phyloP scores from a whole-genome alignment of 2,329 filamentous ascomycete genomes.

The Fusarium papillatum region DNA sequence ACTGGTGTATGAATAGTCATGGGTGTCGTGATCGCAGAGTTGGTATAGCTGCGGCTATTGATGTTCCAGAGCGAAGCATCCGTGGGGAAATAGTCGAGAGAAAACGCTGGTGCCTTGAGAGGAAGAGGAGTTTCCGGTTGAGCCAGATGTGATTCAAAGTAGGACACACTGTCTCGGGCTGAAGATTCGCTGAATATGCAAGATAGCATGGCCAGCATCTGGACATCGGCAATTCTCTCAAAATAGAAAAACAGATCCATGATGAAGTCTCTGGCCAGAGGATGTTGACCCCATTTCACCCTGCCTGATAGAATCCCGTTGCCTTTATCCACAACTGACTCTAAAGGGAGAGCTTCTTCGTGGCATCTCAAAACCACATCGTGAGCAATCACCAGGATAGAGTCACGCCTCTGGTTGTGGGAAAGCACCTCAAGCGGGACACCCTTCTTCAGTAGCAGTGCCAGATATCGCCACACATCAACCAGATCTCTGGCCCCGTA shows the following conservation, averaged over 20 bases:
- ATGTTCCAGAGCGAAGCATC: constrained; percentile 67
- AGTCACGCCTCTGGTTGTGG: constrained; percentile 66
- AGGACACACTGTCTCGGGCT: constrained; percentile 67
- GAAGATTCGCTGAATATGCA: constrained; percentile 76
- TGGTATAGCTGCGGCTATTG: constrained; percentile 64
- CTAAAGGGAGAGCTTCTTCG: constrained; percentile 23
- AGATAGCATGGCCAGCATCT: constrained; percentile 80
- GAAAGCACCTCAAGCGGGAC: constrained; percentile 77
- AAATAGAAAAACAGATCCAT: constrained; percentile 74
- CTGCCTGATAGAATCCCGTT: constrained; percentile 63
- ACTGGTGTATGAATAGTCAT: constrained; percentile 69
- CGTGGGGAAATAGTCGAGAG: constrained; percentile 75
- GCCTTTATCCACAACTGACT: constrained; percentile 18
- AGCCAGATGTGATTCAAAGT: constrained; percentile 68
- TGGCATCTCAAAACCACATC: constrained; percentile 63
- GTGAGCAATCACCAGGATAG: constrained; percentile 78
- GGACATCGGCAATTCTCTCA: constrained; percentile 72
- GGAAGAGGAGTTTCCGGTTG: constrained; percentile 73
- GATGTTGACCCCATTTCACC: constrained; percentile 78
- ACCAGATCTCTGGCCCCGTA: constrained; percentile 80
- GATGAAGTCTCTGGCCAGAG: constrained; percentile 73
- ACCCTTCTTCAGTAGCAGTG: constrained; percentile 81
- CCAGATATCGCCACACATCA: constrained; percentile 87
- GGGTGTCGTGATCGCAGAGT: constrained; percentile 69
- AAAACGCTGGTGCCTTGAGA: constrained; percentile 76